Base-by-base conservation (phyloP, 164 flowering plant genomes). In the Vitis cinerea region DNA sequence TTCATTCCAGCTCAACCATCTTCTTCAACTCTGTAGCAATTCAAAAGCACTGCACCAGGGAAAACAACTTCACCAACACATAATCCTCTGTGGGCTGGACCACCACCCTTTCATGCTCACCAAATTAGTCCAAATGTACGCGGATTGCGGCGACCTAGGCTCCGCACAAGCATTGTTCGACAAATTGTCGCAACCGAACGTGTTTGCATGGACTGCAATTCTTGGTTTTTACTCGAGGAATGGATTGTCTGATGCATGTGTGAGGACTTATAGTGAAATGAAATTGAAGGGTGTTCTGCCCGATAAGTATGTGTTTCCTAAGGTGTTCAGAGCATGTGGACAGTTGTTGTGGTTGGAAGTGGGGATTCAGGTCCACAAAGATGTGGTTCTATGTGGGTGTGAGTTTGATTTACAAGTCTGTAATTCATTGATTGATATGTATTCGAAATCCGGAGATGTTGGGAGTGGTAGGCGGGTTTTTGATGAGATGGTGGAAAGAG, bases 181-280 rank as follows among this genome's bases (percentile, higher is more conserved):
- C 54, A 67, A 74, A 79, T 63, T 88, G 82, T 73, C 77, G 27
- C 79, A 76, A 51, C 82, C 82, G 59, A 85, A 86, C 66, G 83
- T 86, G 15, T 85, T 85, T 59, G 81, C 86, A 0, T 86, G 87
- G 84, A 86, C 90, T n/a, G 72, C 88, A 2, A 64, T 85, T 47
- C 65, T 88, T 2, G 75, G 77, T 0, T 77, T 71, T 61, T 75
- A 73, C 70, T 77, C 78, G 9, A 74, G 85, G 53, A 75, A 74
- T 23, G 84, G 82, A 13, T 69, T 72, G 67, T 69, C 71, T 3
- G 10, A 48, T 9, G 65, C 77, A 37, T 85, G 87, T 61, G 7
- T 86, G 8, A 1, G 9, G 19, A 61, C 71, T 55, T 85, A 82
- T 30, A 3, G 31, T 37, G 72, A 70, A 30, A 77, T 86, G 83